Base-by-base conservation (phyloP, 148 eudicot species). In the Cornus controversa region DNA sequence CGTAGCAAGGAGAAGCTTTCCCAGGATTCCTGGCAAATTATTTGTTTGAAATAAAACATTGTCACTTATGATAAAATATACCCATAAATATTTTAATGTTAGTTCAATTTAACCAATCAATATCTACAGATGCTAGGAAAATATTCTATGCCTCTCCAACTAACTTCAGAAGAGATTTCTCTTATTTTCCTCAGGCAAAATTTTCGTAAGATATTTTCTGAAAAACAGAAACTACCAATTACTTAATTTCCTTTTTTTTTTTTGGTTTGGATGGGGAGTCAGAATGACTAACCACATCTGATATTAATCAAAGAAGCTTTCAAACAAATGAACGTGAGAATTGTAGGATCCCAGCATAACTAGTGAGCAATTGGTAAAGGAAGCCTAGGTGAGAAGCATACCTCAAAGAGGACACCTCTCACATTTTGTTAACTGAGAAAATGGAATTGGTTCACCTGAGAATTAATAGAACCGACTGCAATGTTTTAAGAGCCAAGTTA, bases 381-480 rank as follows among this genome's bases (percentile, higher is more conserved):
- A 81, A 86, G 85, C 90, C 89, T 67, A 81, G 85, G 84, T 87
- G 90, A 90, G 95, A 91, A 91, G 92, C 92, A 85, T 86, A 91
- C 86, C 92, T 90, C 87, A 84, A 69, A 86, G 86, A 91, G 93
- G 91, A 88, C 80, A 82, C 91, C 91, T 91, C 86, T 86, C 93
- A 89, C 82, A 87, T 81, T 86, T 77, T 84, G 91, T 80, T 77
- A 53, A 82, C 82, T 71, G 81, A 84, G 82, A 80, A 77, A 79
- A 81, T 77, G 71, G 66, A 58, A 66, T 86, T 81, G 79, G 81
- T 78, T 84, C 81, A 79, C 78, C 87, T 73, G 82, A 80, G 82
- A 79, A 50, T 64, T 64, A 84, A 74, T 74, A 77, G 73, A 89
- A 82, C 74, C 81, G 83, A 78, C 93, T 86, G 88, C 87, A 87